Base-by-base conservation (phyloP, 2,329 filamentous ascomycete species). In the Fusarium multiceps region DNA sequence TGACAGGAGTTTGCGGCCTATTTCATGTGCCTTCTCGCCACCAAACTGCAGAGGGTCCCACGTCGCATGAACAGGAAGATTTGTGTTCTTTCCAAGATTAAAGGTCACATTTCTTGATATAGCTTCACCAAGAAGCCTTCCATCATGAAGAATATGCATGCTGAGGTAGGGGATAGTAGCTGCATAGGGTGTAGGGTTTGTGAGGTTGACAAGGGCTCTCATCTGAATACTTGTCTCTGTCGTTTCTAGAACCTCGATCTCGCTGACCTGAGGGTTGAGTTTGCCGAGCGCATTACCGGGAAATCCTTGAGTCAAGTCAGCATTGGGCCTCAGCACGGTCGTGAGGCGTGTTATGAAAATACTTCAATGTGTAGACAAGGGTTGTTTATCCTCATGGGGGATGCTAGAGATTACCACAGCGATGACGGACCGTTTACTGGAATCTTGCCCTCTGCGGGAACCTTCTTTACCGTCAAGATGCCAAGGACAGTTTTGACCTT, bases 391-490 rank as follows among this genome's bases (percentile, higher is more conserved):
- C 68, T 75, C 72, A 71, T 70, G 72, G 71, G 68, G 74, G 61
- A 59, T 68, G 60, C 56, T 63, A 62, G 66, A 70, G 63, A 74
- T 73, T 78, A 80, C 76, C 77, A 78, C 45, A 83, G 86, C 81
- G 85, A 85, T 81, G 85, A 93, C 94, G 89, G 91, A 97, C 94
- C 92, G 88, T 97, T 97, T 84, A 98, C 89, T 81, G 92, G 92
- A 77, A 99, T 90, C 76, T 90, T 88, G 74, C 96, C 94, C 83
- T 94, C 87, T 79, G 89, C 93, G 49, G 95, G 95, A 75, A 99
- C 91, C 72, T 91, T 89, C 79, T 93, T 93, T 75, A 98, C 84
- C 56, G 91, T 87, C 76, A 98, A 88, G 72, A 90, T 85, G 50
- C 96, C 96, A 68, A 99, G 85, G 27, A 92, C 90, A 30, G 94